These are phyloP conservation scores for Mycena citricolor DNA, from an alignment of 1,284 basidiomycete species.

Conservation along the genomic window DNA sequence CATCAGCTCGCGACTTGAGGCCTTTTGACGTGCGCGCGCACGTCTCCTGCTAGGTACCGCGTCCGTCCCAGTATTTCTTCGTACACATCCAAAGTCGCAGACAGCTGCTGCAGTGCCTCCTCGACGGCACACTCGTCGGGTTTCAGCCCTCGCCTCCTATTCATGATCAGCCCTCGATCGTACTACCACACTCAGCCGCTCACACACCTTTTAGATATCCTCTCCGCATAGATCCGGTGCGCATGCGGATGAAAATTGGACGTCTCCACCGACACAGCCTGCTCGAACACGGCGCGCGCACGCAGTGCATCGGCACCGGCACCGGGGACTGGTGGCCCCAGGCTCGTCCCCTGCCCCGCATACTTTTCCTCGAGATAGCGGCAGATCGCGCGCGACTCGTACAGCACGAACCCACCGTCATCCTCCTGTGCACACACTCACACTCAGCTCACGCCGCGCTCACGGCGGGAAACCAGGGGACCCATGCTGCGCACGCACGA, in stretches of 20 bases:
- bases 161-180: too few relatives aligned
- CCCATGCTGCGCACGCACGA: too few relatives aligned
- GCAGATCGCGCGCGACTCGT: conserved; percentile 11
- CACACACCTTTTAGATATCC: neutral
- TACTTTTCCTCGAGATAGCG: conserved; percentile 9
- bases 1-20: too few relatives aligned
- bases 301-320: too few relatives aligned
- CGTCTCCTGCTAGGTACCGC: conserved; percentile 6
- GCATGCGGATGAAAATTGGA: conserved; percentile 3
- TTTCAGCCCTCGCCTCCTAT: too few relatives aligned
- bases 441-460: too few relatives aligned
- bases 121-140: neutral
- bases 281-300: conserved; percentile 8
- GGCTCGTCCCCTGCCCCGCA: conserved; percentile 1
- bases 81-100: conserved; percentile 1
- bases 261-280: conserved; percentile 8
- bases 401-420: conserved; percentile 11
- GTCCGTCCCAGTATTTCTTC: conserved; percentile 4
- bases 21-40: neutral
- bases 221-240: neutral
- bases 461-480: too few relatives aligned
- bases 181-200: neutral
- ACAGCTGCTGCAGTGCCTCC: conserved; percentile 1
- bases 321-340: too few relatives aligned
- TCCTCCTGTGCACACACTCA: too few relatives aligned